phyloP scores from a whole-genome alignment of 2,329 filamentous ascomycete genomes.

The Fusarium nurragi region DNA sequence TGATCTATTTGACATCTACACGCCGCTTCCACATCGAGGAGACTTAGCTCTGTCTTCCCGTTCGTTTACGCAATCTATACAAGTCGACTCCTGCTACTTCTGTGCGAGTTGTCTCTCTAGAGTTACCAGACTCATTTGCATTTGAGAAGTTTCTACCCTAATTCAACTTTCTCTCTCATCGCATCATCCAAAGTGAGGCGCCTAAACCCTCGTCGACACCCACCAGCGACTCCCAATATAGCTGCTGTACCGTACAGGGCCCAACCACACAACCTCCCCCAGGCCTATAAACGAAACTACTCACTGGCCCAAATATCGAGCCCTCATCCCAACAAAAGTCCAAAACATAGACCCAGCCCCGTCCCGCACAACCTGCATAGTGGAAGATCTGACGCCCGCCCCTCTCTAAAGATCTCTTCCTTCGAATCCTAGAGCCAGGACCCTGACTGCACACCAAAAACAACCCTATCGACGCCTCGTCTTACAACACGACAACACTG shows the following conservation, averaged over 20 bases:
- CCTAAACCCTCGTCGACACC: conserved; percentile 11
- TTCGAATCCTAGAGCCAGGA: not conserved
- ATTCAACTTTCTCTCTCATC: not conserved
- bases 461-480: not conserved
- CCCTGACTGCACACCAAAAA: not conserved
- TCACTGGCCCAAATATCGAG: conserved; percentile 3
- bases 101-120: not conserved
- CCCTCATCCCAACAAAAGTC: conserved; percentile 4
- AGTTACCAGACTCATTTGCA: conserved; percentile 20
- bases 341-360: not conserved
- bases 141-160: not conserved
- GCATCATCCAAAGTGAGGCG: conserved; percentile 1
- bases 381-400: conserved; percentile 12
- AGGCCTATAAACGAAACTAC: not conserved
- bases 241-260: conserved; percentile 6
- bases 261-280: conserved; percentile 2
- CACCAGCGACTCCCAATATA: conserved; percentile 1
- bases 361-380: conserved; percentile 11
- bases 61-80: conserved; percentile 16
- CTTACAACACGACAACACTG: not conserved
- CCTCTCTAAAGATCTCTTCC: conserved; percentile 6
- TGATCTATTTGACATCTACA: conserved; percentile 15
- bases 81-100: conserved; percentile 3
- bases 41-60: conserved; percentile 2
- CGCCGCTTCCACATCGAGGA: conserved; percentile 14